These are phyloP conservation scores for Solanum aculeatissimum DNA, from an alignment of 305 asterid species.

Conservation along the genomic window DNA sequence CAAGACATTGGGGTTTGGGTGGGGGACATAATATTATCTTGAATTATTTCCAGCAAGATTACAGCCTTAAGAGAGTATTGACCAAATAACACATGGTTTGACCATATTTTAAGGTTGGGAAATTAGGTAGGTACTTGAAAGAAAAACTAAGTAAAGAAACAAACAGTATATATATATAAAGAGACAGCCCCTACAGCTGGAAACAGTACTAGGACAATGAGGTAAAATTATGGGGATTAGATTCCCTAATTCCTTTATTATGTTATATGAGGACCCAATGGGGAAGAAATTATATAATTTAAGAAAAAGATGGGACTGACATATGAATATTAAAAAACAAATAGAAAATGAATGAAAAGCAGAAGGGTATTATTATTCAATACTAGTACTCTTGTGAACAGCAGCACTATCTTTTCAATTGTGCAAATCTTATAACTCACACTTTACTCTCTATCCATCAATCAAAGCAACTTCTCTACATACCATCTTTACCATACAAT, in stretches of 20 bases:
- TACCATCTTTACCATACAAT: not conserved
- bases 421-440: slow-evolving; percentile 1
- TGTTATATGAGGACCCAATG: slow-evolving; percentile 4
- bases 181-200: slow-evolving; percentile 30
- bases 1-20: not conserved
- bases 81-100: slow-evolving; percentile 10
- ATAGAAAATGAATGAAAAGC: not conserved
- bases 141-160: not conserved
- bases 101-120: not conserved
- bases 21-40: slow-evolving; percentile 1
- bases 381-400: not conserved
- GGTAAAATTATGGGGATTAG: slow-evolving; percentile 29
- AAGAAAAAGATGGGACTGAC: slow-evolving; percentile 37
- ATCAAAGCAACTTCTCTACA: not conserved
- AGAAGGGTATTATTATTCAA: slow-evolving; percentile 1
- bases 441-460: slow-evolving; percentile 1
- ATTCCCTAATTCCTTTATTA: slow-evolving; percentile 32
- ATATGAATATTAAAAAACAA: slow-evolving; percentile 13
- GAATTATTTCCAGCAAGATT: slow-evolving; percentile 28
- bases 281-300: not conserved
- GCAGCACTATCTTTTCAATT: not conserved
- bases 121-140: not conserved
- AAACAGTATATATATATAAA: not conserved
- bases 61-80: slow-evolving; percentile 22
- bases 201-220: slow-evolving; percentile 36